phyloP scores from a whole-genome alignment of 2,329 filamentous ascomycete species.

The Grosmannia huntii region DNA sequence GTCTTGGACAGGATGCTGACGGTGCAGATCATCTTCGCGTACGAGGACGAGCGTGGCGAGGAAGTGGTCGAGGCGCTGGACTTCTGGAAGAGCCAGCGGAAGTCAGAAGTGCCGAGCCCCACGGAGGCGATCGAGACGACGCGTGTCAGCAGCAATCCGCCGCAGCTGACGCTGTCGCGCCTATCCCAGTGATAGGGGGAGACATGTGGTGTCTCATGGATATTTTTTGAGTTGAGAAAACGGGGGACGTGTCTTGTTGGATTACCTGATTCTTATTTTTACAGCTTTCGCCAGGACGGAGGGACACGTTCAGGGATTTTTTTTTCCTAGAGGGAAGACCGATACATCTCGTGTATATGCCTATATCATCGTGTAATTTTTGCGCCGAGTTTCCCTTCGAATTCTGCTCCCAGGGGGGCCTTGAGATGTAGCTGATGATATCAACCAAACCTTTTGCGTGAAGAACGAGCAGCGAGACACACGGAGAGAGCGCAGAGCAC shows the following conservation, averaged over 20 bases:
- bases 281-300: background rate
- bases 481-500: background rate
- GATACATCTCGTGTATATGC: background rate
- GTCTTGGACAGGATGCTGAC: constrained; percentile 15
- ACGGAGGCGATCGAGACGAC: background rate
- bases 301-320: background rate
- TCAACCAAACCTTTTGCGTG: background rate
- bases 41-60: constrained; percentile 88
- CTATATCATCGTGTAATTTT: constrained; percentile 3
- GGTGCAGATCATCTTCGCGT: constrained; percentile 81
- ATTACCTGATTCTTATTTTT: background rate
- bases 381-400: background rate
- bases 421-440: background rate
- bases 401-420: background rate
- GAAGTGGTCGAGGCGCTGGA: constrained; percentile 91
- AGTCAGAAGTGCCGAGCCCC: constrained; percentile 19
- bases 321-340: background rate
- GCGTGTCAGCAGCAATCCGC: background rate
- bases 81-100: constrained; percentile 70
- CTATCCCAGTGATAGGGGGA: constrained; percentile 6
- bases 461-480: background rate
- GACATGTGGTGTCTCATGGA: background rate
- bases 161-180: background rate
- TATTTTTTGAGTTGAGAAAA: background rate
- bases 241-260: background rate